Conservation (phyloP, 768 basidiomycete genomes). For the Scleroderma citrinum region DNA sequence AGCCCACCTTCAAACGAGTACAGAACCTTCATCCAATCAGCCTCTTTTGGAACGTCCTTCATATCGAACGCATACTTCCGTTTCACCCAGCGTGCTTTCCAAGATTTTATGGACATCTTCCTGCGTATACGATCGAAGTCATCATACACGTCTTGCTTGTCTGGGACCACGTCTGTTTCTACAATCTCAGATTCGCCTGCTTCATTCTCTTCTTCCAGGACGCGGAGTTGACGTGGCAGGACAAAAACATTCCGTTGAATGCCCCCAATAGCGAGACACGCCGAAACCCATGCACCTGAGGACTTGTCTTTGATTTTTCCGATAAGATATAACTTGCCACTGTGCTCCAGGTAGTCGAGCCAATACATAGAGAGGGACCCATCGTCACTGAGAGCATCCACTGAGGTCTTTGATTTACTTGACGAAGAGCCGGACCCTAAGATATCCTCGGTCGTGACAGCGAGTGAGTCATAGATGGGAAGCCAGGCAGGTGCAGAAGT, state of each 20-base stretch:
- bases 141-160: conserved; percentile 61
- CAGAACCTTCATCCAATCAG: conserved; percentile 91
- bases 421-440: conserved; percentile 40
- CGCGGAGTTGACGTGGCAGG: conserved; percentile 65
- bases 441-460: conserved; percentile 53
- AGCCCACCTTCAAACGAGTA: conserved; percentile 80
- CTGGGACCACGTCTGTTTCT: conserved; percentile 74
- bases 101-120: conserved; percentile 66
- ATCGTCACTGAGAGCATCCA: conserved; percentile 72
- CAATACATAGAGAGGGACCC: conserved; percentile 90
- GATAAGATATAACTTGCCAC: conserved; percentile 80
- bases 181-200: conserved; percentile 32
- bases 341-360: conserved; percentile 88
- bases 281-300: conserved; percentile 64
- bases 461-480: conserved; percentile 67
- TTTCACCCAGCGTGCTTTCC: conserved; percentile 79
- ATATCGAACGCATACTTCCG: conserved; percentile 87
- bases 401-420: conserved; percentile 33
- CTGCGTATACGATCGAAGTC: conserved; percentile 81
- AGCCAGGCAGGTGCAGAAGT: conserved; percentile 57
- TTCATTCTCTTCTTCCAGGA: conserved; percentile 33
- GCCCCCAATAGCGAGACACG: conserved; percentile 79
- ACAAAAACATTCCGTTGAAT: conserved; percentile 90
- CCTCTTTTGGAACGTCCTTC: conserved; percentile 69
- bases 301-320: conserved; percentile 86